Conservation (phyloP, 2,329 filamentous ascomycete genomes). For the Malbranchea zuffiana region DNA sequence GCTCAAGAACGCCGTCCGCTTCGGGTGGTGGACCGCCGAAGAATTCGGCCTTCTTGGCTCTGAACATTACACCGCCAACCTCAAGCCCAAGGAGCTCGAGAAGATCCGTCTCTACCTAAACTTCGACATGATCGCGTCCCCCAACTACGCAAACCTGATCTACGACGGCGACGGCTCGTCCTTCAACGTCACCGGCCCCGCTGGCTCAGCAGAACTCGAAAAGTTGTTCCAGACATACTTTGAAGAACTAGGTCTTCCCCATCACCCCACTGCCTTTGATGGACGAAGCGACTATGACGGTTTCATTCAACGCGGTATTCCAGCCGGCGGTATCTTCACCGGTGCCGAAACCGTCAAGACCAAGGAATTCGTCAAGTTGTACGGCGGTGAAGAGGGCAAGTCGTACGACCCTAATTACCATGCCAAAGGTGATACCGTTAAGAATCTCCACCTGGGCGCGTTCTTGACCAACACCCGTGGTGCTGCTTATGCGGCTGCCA, state of each 20-base stretch:
- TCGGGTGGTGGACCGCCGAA: constrained; percentile 55
- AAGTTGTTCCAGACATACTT: constrained; percentile 60
- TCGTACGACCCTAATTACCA: constrained; percentile 50
- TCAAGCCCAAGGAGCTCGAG: constrained; percentile 40
- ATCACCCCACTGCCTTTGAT: constrained; percentile 63
- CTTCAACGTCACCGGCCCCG: constrained; percentile 44
- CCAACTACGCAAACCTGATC: constrained; percentile 47
- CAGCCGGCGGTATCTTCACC: constrained; percentile 64
- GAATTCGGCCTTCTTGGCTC: constrained; percentile 54
- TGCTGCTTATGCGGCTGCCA: constrained; percentile 42
- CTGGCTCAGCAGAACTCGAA: constrained; percentile 58
- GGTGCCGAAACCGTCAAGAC: constrained; percentile 71
- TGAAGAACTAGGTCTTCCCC: constrained; percentile 49
- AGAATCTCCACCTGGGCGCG: constrained; percentile 44
- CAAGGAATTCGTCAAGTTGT: constrained; percentile 50
- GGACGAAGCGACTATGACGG: constrained; percentile 70
- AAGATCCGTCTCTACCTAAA: constrained; percentile 59
- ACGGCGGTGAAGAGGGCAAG: constrained; percentile 58
- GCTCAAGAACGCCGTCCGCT: constrained; percentile 59
- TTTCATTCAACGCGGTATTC: constrained; percentile 63
- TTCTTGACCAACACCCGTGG: constrained; percentile 46
- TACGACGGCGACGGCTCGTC: constrained; percentile 49
- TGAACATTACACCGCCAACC: constrained; percentile 44
- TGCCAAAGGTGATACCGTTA: constrained; percentile 40
- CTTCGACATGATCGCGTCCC: constrained; percentile 59